Conservation (phyloP, 2,329 filamentous ascomycete genomes). For the Tolypocladium cylindrosporum region DNA sequence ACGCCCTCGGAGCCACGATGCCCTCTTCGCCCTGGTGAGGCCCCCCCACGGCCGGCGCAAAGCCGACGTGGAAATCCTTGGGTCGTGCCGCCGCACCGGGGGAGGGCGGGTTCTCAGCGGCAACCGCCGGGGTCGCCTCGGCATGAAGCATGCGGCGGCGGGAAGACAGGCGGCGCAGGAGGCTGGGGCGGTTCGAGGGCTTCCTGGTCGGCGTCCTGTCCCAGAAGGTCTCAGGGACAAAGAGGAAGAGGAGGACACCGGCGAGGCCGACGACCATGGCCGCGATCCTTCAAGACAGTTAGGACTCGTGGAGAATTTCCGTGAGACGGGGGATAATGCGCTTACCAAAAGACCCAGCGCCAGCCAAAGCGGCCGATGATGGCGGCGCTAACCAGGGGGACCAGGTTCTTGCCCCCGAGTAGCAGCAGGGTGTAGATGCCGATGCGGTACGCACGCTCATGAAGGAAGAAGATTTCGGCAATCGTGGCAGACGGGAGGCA, state of each 20-base stretch:
- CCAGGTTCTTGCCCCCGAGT: constrained; percentile 81
- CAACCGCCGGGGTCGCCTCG: neutral
- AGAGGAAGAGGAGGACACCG: constrained; percentile 67
- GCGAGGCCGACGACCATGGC: constrained; percentile 69
- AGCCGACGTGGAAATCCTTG: constrained; percentile 21
- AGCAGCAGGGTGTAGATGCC: constrained; percentile 88
- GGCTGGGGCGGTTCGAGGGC: constrained; percentile 29
- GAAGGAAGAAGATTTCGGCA: constrained; percentile 91
- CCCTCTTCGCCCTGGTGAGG: neutral
- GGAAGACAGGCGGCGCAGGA: constrained; percentile 39
- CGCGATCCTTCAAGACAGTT: constrained; percentile 53
- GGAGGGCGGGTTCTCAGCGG: constrained; percentile 6
- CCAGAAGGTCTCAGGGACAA: constrained; percentile 95
- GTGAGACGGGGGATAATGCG: constrained; percentile 1
- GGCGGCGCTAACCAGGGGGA: constrained; percentile 77
- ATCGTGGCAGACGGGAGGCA: constrained; percentile 89
- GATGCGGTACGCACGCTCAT: constrained; percentile 85
- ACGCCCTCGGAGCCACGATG: neutral
- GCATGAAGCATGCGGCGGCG: constrained; percentile 15
- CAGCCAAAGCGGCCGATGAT: constrained; percentile 71
- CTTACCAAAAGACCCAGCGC: constrained; percentile 85
- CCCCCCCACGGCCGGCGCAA: constrained; percentile 10
- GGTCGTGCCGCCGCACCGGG: constrained; percentile 11
- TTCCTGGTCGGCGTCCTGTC: constrained; percentile 59
- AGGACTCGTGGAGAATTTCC: neutral